Conservation (phyloP, 163 green algal species). For the Chlamydomonas reinhardtii region DNA sequence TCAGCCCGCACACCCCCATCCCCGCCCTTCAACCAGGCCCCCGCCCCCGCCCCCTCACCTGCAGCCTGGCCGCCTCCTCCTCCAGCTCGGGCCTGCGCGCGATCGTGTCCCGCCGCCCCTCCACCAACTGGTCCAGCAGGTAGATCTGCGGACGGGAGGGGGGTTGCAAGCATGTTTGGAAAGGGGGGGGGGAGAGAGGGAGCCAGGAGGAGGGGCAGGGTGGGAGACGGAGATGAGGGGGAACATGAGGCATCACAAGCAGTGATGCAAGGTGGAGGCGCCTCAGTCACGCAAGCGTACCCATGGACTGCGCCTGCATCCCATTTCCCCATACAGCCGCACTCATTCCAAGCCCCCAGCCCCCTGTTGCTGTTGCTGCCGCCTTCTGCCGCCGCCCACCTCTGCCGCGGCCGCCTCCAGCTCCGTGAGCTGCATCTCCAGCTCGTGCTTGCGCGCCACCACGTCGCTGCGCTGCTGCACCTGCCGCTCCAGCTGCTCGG, state of each 20-base stretch:
- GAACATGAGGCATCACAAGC: too few relatives aligned
- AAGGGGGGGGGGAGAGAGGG: too few relatives aligned
- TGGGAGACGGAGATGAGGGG: too few relatives aligned
- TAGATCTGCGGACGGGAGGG: conserved; percentile 16
- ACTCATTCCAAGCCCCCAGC: too few relatives aligned
- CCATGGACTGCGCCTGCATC: too few relatives aligned
- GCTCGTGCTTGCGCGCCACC: conserved; percentile 36
- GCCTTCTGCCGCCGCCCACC: not conserved
- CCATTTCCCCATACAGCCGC: too few relatives aligned
- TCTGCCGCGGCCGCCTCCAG: conserved; percentile 41
- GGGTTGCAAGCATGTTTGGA: too few relatives aligned
- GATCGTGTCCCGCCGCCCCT: not conserved
- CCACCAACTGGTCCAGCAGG: conserved; percentile 40
- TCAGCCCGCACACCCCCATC: too few relatives aligned
- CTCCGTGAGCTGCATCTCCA: conserved; percentile 49
- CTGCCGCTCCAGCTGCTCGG: conserved; percentile 23
- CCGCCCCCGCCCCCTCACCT: conserved; percentile 8
- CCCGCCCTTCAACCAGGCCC: too few relatives aligned
- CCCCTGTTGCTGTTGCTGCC: not conserved
- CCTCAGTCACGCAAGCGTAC: too few relatives aligned
- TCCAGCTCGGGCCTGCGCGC: conserved; percentile 22
- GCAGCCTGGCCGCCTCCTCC: conserved; percentile 25
- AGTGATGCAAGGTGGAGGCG: too few relatives aligned
- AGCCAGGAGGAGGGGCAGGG: too few relatives aligned
- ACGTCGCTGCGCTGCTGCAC: conserved; percentile 15